These are phyloP conservation scores for Tolypocladium ovalisporum DNA, from an alignment of 2,329 filamentous ascomycete genomes.

Conservation along the genomic window DNA sequence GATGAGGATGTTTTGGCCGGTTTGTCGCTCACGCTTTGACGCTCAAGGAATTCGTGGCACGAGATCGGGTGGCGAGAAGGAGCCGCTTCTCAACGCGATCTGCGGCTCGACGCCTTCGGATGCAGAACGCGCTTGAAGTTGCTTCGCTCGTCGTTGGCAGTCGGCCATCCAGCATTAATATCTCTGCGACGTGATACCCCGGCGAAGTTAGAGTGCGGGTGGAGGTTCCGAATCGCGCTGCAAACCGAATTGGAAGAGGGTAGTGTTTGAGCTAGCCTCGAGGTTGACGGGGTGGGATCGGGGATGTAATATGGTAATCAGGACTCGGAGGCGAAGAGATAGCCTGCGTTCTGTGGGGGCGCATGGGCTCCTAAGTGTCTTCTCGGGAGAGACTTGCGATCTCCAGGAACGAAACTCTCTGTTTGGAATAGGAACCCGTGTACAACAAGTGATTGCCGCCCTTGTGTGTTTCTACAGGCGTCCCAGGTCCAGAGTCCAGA, in stretches of 20 bases:
- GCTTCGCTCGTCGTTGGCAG: neutral
- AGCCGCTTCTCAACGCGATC: neutral
- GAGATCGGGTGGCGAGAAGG: neutral
- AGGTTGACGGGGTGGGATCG: conserved; percentile 7
- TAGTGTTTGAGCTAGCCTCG: conserved; percentile 6
- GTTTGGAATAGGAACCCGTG: neutral
- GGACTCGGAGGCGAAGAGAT: conserved; percentile 1
- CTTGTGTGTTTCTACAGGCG: neutral
- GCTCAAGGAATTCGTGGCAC: neutral
- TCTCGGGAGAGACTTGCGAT: neutral
- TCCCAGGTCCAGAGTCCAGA: neutral
- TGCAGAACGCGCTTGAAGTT: neutral
- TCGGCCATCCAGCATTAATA: neutral
- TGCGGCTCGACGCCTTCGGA: neutral
- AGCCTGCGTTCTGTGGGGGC: neutral
- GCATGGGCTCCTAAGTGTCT: neutral
- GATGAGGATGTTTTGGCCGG: neutral
- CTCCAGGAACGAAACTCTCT: neutral
- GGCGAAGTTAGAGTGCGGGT: neutral
- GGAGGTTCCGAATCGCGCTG: neutral
- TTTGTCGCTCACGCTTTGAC: neutral
- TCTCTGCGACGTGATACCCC: neutral
- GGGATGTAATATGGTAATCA: conserved; percentile 8
- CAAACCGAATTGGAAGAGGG: conserved; percentile 3
- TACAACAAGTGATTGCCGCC: neutral